Conservation (phyloP, 2,329 filamentous ascomycete genomes). For the Anisogramma anomala region DNA sequence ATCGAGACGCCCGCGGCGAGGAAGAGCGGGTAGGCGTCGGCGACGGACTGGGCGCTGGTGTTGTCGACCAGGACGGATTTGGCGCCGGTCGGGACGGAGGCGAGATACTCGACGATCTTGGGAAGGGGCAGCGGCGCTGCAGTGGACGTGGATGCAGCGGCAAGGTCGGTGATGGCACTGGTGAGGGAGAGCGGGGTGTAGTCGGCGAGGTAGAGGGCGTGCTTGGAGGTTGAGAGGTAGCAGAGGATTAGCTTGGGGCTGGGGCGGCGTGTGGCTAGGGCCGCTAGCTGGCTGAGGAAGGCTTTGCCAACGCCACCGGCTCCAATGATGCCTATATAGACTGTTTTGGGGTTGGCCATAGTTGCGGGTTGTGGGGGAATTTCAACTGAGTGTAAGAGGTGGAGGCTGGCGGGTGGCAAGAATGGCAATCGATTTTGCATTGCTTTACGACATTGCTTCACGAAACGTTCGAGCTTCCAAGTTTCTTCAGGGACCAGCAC, state of each 20-base stretch:
- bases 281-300: conserved; percentile 73
- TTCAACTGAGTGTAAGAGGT: not conserved
- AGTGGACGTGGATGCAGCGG: conserved; percentile 4
- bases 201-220: conserved; percentile 63
- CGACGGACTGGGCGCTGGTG: conserved; percentile 81
- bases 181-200: conserved; percentile 55
- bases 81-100: conserved; percentile 50
- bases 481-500: conserved; percentile 16
- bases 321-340: conserved; percentile 40
- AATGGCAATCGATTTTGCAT: too few species aligned
- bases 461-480: conserved; percentile 16
- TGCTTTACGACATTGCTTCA: too few species aligned
- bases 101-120: conserved; percentile 67
- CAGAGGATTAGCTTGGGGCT: conserved; percentile 63
- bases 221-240: conserved; percentile 77
- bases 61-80: conserved; percentile 87
- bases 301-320: conserved; percentile 86
- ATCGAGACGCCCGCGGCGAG: conserved; percentile 74
- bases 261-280: conserved; percentile 53
- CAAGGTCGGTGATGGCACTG: conserved; percentile 10
- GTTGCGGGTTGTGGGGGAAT: not conserved
- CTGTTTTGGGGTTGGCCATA: conserved; percentile 23
- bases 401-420: not conserved
- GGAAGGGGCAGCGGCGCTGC: conserved; percentile 50
- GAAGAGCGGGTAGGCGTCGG: conserved; percentile 70